A percentile compares a stretch with the other conserved stretches of the same genome.
Conservation (phyloP, 2,329 filamentous ascomycete species). For the Ustulina deusta region DNA sequence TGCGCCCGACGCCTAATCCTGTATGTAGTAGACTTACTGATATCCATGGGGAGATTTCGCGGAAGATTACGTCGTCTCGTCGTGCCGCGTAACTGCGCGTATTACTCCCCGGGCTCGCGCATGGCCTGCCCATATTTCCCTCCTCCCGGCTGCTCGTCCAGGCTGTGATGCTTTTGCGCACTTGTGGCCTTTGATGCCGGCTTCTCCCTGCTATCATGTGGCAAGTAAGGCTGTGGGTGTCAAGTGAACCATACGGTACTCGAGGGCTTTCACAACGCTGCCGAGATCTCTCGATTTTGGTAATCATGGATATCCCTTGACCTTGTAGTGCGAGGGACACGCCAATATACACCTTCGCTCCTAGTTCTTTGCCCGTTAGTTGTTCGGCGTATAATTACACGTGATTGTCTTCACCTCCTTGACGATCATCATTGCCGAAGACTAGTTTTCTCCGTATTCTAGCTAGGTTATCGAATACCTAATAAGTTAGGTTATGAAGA, state of each 20-base stretch:
- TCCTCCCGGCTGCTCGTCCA: neutral
- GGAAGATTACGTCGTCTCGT: conserved; percentile 9
- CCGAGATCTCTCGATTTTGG: neutral
- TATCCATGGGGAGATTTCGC: neutral
- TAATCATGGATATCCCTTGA: conserved; percentile 21
- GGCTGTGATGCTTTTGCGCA: neutral
- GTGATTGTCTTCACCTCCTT: neutral
- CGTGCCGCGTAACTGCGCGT: conserved; percentile 1
- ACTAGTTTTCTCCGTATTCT: neutral
- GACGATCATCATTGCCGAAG: neutral
- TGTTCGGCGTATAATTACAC: neutral
- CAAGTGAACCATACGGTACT: conserved; percentile 5
- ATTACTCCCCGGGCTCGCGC: neutral
- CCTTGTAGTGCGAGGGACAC: neutral
- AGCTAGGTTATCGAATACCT: neutral
- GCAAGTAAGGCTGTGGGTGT: neutral
- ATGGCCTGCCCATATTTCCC: no score
- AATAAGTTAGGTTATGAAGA: neutral
- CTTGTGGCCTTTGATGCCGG: neutral
- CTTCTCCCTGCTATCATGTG: neutral
- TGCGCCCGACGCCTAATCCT: neutral
- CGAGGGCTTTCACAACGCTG: neutral
- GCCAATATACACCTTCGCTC: neutral
- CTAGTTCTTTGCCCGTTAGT: neutral
- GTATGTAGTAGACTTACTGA: neutral